Conservation (phyloP, 495 filamentous ascomycete genomes). For the Daldinia loculata region DNA sequence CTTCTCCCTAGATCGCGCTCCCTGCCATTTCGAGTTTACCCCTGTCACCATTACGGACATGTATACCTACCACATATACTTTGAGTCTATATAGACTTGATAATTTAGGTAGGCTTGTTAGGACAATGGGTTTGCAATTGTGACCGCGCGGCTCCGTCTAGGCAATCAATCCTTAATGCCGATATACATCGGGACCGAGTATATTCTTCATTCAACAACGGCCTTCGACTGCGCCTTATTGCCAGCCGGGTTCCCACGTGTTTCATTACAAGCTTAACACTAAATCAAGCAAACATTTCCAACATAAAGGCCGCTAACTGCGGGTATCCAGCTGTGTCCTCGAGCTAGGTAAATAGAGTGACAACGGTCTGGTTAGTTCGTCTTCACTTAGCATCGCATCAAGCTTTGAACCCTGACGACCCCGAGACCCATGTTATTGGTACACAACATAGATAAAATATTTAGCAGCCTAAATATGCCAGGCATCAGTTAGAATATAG, state of each 20-base stretch:
- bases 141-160: slow-evolving; percentile 15
- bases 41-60: background rate
- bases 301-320: slow-evolving; percentile 8
- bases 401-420: background rate
- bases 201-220: slow-evolving; percentile 1
- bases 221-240: slow-evolving; percentile 1
- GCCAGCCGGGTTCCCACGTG: slow-evolving; percentile 2
- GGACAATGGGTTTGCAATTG: background rate
- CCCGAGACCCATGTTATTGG: background rate
- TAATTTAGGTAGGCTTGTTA: background rate
- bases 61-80: background rate
- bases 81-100: background rate
- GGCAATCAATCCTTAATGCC: slow-evolving; percentile 1
- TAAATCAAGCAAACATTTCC: slow-evolving; percentile 25
- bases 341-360: background rate
- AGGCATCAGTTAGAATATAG: background rate
- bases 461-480: background rate
- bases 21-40: slow-evolving; percentile 10
- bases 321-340: background rate
- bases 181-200: slow-evolving; percentile 35
- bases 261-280: slow-evolving; percentile 19
- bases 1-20: slow-evolving; percentile 34
- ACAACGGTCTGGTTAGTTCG: background rate
- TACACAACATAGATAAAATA: background rate
- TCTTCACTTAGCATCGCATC: background rate